Conservation (phyloP, 2,329 filamentous ascomycete genomes). For the Botrytis squamosa region DNA sequence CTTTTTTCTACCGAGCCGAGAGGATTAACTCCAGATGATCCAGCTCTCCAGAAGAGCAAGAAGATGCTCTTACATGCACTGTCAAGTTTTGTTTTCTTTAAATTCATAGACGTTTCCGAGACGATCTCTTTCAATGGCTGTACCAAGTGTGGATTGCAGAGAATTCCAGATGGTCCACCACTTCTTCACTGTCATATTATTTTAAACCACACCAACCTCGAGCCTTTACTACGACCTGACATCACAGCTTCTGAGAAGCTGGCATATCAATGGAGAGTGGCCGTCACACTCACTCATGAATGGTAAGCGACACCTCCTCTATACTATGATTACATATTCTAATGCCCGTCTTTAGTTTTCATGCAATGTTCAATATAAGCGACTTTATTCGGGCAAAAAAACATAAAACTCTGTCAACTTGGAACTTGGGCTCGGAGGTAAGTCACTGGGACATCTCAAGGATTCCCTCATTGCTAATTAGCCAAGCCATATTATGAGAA, state of each 20-base stretch:
- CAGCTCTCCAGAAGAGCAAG: slow-evolving; percentile 3
- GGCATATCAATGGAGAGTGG: slow-evolving; percentile 11
- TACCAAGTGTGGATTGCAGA: background rate
- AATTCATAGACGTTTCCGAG: background rate
- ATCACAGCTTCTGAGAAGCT: slow-evolving; percentile 4
- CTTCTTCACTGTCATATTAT: background rate
- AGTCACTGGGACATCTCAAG: background rate
- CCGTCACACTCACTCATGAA: slow-evolving; percentile 8
- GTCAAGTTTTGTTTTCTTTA: background rate
- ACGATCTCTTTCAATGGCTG: background rate
- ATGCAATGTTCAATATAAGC: background rate
- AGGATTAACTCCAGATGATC: background rate
- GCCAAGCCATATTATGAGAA: background rate
- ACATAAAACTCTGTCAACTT: background rate
- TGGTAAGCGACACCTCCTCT: background rate
- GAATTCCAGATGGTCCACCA: background rate
- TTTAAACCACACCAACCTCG: background rate
- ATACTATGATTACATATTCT: background rate
- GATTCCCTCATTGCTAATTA: background rate
- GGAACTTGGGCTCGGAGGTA: background rate
- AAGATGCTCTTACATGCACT: background rate
- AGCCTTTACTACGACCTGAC: background rate
- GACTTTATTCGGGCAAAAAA: background rate
- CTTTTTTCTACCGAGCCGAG: background rate
- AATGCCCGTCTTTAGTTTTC: background rate